Conservation (phyloP, 2,329 filamentous ascomycete species). For the Biscogniauxia marginata region DNA sequence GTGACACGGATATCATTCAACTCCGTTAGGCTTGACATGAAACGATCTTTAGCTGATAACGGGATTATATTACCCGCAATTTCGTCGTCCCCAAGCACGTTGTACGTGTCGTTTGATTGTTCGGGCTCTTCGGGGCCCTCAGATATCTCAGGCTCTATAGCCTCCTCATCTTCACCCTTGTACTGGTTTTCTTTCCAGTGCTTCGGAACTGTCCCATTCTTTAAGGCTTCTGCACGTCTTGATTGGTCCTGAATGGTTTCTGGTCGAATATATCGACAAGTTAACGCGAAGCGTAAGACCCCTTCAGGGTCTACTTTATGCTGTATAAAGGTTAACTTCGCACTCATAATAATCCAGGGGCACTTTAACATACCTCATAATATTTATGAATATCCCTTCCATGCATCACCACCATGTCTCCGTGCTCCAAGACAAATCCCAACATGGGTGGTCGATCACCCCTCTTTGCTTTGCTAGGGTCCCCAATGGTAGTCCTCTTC, state of each 20-base stretch:
- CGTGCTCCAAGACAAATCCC: constrained; percentile 51
- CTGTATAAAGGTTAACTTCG: constrained; percentile 1
- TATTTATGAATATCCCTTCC: constrained; percentile 56
- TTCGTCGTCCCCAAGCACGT: not conserved
- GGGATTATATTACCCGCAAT: not conserved
- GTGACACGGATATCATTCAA: not conserved
- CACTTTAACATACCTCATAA: constrained; percentile 47
- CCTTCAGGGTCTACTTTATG: constrained; percentile 13
- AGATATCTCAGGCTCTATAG: too few relatives aligned
- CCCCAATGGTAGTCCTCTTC: constrained; percentile 22
- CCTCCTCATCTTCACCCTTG: constrained; percentile 10
- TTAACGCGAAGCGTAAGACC: constrained; percentile 14
- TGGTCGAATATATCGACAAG: constrained; percentile 17
- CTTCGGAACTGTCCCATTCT: constrained; percentile 11
- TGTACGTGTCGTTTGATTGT: too few relatives aligned
- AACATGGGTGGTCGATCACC: constrained; percentile 28
- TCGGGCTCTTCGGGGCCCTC: too few relatives aligned
- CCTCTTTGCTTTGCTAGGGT: constrained; percentile 30
- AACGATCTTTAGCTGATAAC: not conserved
- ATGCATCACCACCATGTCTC: constrained; percentile 65
- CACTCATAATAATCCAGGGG: not conserved
- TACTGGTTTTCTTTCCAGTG: constrained; percentile 15
- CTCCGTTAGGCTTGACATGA: not conserved
- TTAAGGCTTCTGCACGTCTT: constrained; percentile 9
- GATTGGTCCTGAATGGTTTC: constrained; percentile 11